Evolutionary conservation across 2,329 filamentous ascomycete species (phyloP).

Genomic region (Colletotrichum echinochloae): DNA sequence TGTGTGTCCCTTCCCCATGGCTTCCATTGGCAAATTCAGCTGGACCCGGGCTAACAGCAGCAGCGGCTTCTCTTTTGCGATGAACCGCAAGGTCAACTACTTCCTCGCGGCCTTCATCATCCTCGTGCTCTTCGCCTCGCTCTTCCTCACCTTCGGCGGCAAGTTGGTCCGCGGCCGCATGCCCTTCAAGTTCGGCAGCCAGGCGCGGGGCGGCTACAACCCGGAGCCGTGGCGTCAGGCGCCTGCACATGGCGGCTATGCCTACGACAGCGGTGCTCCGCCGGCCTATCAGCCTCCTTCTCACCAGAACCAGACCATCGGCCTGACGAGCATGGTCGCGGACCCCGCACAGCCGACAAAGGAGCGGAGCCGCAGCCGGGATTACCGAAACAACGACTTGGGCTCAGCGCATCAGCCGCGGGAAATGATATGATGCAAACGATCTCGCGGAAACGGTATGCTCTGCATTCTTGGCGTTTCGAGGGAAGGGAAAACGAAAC

Average conservation of each 20-base stretch:
- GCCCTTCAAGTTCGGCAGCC: constrained; percentile 21
- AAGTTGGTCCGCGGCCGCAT: constrained; percentile 43
- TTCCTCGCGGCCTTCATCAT: constrained; percentile 61
- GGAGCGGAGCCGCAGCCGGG: constrained; percentile 37
- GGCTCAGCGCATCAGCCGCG: constrained; percentile 37
- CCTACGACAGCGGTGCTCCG: constrained; percentile 28
- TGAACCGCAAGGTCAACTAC: constrained; percentile 60
- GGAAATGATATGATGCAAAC: constrained; percentile 34
- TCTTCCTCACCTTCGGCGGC: constrained; percentile 51
- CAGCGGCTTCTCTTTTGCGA: constrained; percentile 69
- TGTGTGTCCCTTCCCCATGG: constrained; percentile 55
- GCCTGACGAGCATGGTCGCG: constrained; percentile 36
- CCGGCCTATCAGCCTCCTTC: constrained; percentile 33
- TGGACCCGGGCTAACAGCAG: constrained; percentile 26
- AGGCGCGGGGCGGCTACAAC: constrained; percentile 34
- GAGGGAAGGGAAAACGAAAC: constrained; percentile 8
- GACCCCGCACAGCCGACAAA: constrained; percentile 27
- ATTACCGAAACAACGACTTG: constrained; percentile 36
- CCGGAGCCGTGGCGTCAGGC: constrained; percentile 40
- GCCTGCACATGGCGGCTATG: constrained; percentile 29
- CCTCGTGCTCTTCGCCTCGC: constrained; percentile 52
- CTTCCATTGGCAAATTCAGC: not conserved
- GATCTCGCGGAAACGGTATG: not conserved
- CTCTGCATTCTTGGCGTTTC: constrained; percentile 4
- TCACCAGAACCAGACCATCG: constrained; percentile 34